Evolutionary conservation across 371 early-diverging fungal species (phyloP).

Genomic region (Vavraia culicis): DNA sequence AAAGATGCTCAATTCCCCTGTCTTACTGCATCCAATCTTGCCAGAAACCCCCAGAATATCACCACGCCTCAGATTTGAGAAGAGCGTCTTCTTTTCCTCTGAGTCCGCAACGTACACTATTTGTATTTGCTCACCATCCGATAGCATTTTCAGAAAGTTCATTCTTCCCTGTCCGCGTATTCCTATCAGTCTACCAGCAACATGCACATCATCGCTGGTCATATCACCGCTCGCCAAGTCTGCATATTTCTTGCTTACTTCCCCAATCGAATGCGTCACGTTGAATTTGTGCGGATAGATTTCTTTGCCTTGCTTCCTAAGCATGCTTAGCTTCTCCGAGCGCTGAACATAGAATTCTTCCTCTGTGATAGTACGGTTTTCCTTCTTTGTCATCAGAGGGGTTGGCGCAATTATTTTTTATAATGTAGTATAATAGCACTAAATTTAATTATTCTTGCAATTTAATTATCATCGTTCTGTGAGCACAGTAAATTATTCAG

Average conservation of each 20-base stretch:
- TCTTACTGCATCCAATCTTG: slow-evolving; percentile 67
- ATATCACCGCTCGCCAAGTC: slow-evolving; percentile 1
- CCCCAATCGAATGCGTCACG: slow-evolving; percentile 22
- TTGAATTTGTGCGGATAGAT: slow-evolving; percentile 38
- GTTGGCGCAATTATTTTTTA: no score
- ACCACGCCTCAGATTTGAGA: slow-evolving; percentile 57
- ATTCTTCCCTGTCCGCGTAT: slow-evolving; percentile 12
- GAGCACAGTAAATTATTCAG: no score
- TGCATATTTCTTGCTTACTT: slow-evolving; percentile 5
- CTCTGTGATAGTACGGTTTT: no score
- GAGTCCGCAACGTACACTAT: no score
- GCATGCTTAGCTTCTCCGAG: slow-evolving; percentile 4
- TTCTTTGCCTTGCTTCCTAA: slow-evolving; percentile 3
- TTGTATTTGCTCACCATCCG: slow-evolving; percentile 3
- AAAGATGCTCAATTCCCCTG: slow-evolving; percentile 83
- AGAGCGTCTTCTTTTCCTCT: slow-evolving; percentile 1
- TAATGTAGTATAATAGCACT: no score
- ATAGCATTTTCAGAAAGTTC: slow-evolving; percentile 22
- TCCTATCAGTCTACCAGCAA: slow-evolving; percentile 19
- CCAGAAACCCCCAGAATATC: slow-evolving; percentile 90
- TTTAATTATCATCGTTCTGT: no score
- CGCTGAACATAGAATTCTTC: slow-evolving; percentile 33
- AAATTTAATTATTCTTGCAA: no score
- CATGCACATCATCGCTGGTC: no score
- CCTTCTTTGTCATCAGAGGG: no score